Conservation (phyloP, 2,329 filamentous ascomycete species). For the Hypoxylon sp. region DNA sequence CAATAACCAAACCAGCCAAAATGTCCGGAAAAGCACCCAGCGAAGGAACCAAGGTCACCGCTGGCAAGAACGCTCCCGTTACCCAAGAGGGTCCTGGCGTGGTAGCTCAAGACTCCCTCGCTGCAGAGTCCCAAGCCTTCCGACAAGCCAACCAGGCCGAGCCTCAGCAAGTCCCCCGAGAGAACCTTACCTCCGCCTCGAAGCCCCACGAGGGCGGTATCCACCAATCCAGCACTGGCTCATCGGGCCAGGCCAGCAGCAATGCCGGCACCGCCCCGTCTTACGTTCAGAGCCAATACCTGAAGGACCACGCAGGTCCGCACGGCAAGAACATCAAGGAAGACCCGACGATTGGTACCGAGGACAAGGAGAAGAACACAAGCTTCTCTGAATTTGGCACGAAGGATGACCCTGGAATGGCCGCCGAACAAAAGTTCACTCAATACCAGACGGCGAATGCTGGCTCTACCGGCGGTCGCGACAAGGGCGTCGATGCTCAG, state of each 20-base stretch:
- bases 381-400: slow-evolving; percentile 60
- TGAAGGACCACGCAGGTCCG: slow-evolving; percentile 51
- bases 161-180: slow-evolving; percentile 64
- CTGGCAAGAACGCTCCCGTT: slow-evolving; percentile 61
- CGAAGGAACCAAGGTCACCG: slow-evolving; percentile 59
- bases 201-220: slow-evolving; percentile 31
- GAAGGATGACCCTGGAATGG: slow-evolving; percentile 60
- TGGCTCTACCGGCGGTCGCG: slow-evolving; percentile 62
- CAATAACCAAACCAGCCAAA: slow-evolving; percentile 6
- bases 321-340: slow-evolving; percentile 59
- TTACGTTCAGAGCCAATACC: slow-evolving; percentile 55
- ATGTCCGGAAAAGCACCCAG: slow-evolving; percentile 48
- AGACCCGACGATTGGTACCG: slow-evolving; percentile 54
- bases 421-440: slow-evolving; percentile 59
- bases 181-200: slow-evolving; percentile 33
- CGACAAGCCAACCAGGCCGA: slow-evolving; percentile 68
- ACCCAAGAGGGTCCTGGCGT: slow-evolving; percentile 73
- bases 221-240: slow-evolving; percentile 63
- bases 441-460: slow-evolving; percentile 67
- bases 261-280: slow-evolving; percentile 53
- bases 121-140: slow-evolving; percentile 73
- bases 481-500: slow-evolving; percentile 53
- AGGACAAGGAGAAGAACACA: slow-evolving; percentile 56
- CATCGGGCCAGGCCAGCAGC: slow-evolving; percentile 49
- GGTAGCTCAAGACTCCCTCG: slow-evolving; percentile 77